Evolutionary conservation across 192 early-diverging fungal species (phyloP).

Genomic region (Umbelopsis vinacea): DNA sequence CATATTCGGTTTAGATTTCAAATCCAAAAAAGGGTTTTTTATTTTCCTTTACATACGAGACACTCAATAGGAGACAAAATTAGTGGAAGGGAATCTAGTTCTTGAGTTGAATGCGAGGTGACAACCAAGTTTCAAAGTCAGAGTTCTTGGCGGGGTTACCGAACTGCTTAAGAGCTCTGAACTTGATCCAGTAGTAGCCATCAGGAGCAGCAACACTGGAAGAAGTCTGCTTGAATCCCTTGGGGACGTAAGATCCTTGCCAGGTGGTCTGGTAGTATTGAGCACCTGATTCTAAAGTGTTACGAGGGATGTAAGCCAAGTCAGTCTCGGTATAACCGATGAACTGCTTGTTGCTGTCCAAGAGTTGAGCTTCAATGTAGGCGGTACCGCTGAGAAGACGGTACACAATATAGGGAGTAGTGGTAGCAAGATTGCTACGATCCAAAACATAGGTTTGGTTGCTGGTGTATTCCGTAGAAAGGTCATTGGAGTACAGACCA

Average conservation of each 20-base stretch:
- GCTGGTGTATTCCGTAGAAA: constrained; percentile 1
- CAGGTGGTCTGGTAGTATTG: constrained; percentile 20
- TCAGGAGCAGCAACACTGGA: constrained; percentile 13
- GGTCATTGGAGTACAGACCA: not conserved
- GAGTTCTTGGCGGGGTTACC: constrained; percentile 32
- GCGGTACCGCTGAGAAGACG: constrained; percentile 38
- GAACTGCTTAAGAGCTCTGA: constrained; percentile 35
- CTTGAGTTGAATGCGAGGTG: constrained; percentile 32
- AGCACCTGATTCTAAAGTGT: constrained; percentile 4
- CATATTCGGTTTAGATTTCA: too few species aligned
- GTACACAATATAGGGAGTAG: constrained; percentile 12
- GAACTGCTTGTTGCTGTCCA: constrained; percentile 24
- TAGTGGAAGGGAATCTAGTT: constrained; percentile 13
- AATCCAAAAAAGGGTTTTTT: too few species aligned
- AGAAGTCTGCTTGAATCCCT: constrained; percentile 1
- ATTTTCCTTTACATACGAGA: too few species aligned
- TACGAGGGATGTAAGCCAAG: constrained; percentile 21
- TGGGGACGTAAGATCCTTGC: constrained; percentile 31
- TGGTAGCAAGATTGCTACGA: not conserved
- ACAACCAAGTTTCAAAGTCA: constrained; percentile 26
- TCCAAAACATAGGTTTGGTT: constrained; percentile 23
- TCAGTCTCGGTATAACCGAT: constrained; percentile 27
- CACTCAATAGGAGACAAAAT: too few species aligned
- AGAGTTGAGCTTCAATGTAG: constrained; percentile 22
- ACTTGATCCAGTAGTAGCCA: constrained; percentile 31